Evolutionary conservation across 805 yeast species (phyloP), one percentile per base, ranked within the genome.

Genomic region (Saccharomycopsis fibuligera): DNA sequence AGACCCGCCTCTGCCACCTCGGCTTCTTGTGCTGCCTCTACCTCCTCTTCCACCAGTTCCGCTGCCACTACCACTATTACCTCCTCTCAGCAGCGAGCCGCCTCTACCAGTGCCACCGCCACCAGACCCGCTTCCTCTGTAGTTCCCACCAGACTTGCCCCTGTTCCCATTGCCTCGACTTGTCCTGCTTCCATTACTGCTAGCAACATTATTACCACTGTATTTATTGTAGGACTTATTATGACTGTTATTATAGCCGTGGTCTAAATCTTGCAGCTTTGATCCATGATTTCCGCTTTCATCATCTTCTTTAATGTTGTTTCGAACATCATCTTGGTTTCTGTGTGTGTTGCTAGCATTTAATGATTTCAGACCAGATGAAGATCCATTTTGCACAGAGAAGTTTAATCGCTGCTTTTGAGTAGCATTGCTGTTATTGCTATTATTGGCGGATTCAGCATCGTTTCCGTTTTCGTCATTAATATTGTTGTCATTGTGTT

Each of bases 151-250:
- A n/a, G n/a, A n/a, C 12, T 12, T 29, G 4, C 35, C 16, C 4
- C 50, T 43, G 22, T 42, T 23, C 14, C 48, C 48, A 22, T 44
- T 43, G 14, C 39, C 47, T 25, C 50, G 33, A 17, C 22, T 22
- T 12, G 16, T 39, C 8, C 47, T 38, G 4, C 42, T 25, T 16
- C 35, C 33, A 12, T 43, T 30, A n/a, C 48, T 16, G 25, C 36
- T 17, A n/a, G 31, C 33, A 21, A 40, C 37, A 16, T 38, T 16
- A 9, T 17, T 27, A 8, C 31, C 31, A 8, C 31, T 12, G 31
- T 27, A 27, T 27, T 12, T 27, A 12, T 27, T 8, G n/a, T 10
- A 35, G 6, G 6, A 8, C 19, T 16, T 16, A 35, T 16, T 35
- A 35, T 30, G 16, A 23, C 35, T n/a, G 4, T 35, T 24, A 17